phyloP scores from a whole-genome alignment of 2,329 filamentous ascomycete genomes.

The Akanthomyces muscarius region DNA sequence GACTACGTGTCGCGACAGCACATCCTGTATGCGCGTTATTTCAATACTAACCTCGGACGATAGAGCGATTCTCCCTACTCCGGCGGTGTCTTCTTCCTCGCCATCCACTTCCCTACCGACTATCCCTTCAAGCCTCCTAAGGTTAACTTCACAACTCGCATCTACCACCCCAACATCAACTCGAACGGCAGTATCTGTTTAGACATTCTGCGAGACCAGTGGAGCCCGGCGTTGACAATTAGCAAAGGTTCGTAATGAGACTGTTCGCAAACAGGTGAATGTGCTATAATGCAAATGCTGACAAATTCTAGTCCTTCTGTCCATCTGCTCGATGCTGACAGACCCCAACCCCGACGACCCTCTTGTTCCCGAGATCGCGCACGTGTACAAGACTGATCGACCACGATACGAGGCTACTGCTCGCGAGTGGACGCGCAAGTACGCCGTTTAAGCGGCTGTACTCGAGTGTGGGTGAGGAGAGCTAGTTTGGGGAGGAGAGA shows the following conservation, averaged over 20 bases:
- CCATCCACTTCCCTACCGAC: constrained; percentile 99
- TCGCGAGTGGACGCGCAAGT: constrained; percentile 98
- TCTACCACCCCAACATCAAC: constrained; percentile 99
- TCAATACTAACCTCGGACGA: constrained; percentile 29
- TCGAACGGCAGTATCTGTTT: constrained; percentile 98
- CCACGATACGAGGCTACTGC: constrained; percentile 94
- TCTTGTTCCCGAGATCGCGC: constrained; percentile 96
- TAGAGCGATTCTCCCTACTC: constrained; percentile 96
- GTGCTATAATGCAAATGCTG: neutral
- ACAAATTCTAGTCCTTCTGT: constrained; percentile 70
- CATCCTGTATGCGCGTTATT: neutral
- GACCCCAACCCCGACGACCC: constrained; percentile 99
- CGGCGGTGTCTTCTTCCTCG: constrained; percentile 97
- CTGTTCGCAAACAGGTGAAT: neutral
- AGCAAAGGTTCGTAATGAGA: constrained; percentile 73
- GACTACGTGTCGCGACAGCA: neutral
- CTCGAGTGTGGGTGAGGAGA: constrained; percentile 12
- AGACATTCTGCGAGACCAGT: constrained; percentile 97
- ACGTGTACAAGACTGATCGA: constrained; percentile 99
- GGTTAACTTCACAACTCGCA: constrained; percentile 99
- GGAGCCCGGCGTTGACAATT: constrained; percentile 97
- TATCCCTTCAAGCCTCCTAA: constrained; percentile 99
- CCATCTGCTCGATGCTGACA: constrained; percentile 99
- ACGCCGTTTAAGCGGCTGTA: constrained; percentile 67
- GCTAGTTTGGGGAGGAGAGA: neutral